Percentiles rank a stretch among this genome's conserved stretches.
Evolutionary conservation across 345 rosid species (phyloP).

Genomic region (Linum tenue): DNA sequence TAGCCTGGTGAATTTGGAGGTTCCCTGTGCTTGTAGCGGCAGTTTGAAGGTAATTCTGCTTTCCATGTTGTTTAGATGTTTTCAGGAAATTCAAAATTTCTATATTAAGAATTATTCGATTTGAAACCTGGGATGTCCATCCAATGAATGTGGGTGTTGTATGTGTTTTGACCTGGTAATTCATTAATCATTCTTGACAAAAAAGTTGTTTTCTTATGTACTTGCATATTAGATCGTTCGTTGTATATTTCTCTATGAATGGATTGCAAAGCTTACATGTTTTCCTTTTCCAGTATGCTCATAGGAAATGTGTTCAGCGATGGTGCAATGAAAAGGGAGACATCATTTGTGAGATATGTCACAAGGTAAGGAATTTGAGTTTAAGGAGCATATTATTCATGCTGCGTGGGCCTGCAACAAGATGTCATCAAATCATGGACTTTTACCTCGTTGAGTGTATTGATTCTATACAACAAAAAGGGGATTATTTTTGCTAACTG

Average conservation of each 20-base stretch:
- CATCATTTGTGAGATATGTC: constrained; percentile 26
- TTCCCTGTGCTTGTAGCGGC: constrained; percentile 30
- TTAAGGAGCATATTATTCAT: not conserved
- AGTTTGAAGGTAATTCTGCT: constrained; percentile 25
- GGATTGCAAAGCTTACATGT: not conserved
- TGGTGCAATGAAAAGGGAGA: constrained; percentile 31
- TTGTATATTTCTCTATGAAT: no score
- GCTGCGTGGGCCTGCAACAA: not conserved
- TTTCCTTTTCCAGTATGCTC: constrained; percentile 21
- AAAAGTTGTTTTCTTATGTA: not conserved
- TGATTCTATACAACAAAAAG: no score
- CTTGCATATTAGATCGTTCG: not conserved
- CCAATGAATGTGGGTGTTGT: not conserved
- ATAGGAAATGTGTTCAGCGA: constrained; percentile 27
- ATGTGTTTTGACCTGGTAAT: not conserved
- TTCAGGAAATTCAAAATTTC: not conserved
- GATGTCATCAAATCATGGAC: not conserved
- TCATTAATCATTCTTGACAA: not conserved
- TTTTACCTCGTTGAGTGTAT: not conserved
- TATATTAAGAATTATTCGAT: no score
- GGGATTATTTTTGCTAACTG: not conserved
- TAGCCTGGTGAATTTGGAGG: constrained; percentile 23
- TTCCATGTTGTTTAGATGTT: not conserved
- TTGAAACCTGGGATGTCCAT: not conserved
- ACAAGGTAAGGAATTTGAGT: constrained; percentile 13